Evolutionary conservation across 345 rosid genomes (phyloP).

Genomic region (Mangifera indica): DNA sequence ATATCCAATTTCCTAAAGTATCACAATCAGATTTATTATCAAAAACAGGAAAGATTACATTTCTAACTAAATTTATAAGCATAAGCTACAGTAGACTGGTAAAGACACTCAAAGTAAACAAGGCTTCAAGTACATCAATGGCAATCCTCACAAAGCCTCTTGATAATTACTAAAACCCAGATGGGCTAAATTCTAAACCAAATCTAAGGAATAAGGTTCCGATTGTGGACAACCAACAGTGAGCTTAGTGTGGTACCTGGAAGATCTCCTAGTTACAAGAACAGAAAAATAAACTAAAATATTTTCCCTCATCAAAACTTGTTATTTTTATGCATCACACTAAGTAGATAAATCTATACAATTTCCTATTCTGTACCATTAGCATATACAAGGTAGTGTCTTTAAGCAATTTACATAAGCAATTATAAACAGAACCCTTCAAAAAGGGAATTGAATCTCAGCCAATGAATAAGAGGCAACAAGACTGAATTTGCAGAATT

Average conservation of each 20-base stretch:
- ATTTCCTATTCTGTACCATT: neutral
- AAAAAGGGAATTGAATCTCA: neutral
- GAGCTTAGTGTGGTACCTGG: no score
- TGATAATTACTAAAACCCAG: neutral
- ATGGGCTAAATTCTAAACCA: neutral
- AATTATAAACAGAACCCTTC: neutral
- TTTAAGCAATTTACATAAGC: neutral
- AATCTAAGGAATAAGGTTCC: slow-evolving; percentile 8
- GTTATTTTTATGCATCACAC: neutral
- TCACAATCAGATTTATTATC: neutral
- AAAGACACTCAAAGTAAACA: neutral
- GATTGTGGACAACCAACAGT: no score
- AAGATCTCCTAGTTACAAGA: neutral
- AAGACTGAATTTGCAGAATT: neutral
- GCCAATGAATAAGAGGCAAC: neutral
- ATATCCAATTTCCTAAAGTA: neutral
- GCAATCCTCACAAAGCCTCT: neutral
- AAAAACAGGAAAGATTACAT: neutral
- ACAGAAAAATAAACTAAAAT: neutral
- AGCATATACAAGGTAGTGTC: neutral
- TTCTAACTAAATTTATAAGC: neutral
- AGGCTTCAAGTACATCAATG: neutral
- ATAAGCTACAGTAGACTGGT: neutral
- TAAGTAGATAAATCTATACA: neutral
- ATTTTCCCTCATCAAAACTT: neutral